phyloP scores from a whole-genome alignment of 148 eudicot species.

The Diospyros kaki region DNA sequence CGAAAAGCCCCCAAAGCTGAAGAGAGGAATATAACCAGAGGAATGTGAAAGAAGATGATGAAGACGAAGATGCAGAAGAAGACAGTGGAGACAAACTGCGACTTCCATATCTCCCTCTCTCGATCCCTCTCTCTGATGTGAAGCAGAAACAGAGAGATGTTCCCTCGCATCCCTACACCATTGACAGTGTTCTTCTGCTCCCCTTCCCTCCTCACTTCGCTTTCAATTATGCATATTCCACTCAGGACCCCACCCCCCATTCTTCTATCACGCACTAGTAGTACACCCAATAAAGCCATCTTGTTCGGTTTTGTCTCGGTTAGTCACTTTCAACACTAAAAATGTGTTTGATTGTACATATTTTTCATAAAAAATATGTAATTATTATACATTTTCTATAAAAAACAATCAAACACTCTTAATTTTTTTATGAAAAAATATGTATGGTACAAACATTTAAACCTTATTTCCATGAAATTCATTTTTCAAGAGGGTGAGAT shows the following conservation, averaged over 20 bases:
- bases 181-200: slow-evolving; percentile 19
- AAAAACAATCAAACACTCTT: too few species aligned
- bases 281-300: too few species aligned
- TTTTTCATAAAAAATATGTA: too few species aligned
- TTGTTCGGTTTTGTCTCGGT: too few species aligned
- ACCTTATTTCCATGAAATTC: too few species aligned
- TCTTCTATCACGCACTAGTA: too few species aligned
- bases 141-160: slow-evolving; percentile 20
- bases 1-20: slow-evolving; percentile 25
- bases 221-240: slow-evolving; percentile 17
- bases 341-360: too few species aligned
- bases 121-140: slow-evolving; percentile 10
- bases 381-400: too few species aligned
- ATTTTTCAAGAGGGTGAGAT: too few species aligned
- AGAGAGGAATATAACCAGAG: not conserved
- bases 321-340: too few species aligned
- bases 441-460: too few species aligned
- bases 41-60: not conserved
- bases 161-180: slow-evolving; percentile 33
- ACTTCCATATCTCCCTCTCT: not conserved
- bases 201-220: slow-evolving; percentile 31
- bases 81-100: slow-evolving; percentile 26
- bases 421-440: too few species aligned
- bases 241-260: slow-evolving; percentile 15
- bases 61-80: not conserved